phyloP scores from a whole-genome alignment of 169 alveolate genomes.

The Sarcocystis neurona region DNA sequence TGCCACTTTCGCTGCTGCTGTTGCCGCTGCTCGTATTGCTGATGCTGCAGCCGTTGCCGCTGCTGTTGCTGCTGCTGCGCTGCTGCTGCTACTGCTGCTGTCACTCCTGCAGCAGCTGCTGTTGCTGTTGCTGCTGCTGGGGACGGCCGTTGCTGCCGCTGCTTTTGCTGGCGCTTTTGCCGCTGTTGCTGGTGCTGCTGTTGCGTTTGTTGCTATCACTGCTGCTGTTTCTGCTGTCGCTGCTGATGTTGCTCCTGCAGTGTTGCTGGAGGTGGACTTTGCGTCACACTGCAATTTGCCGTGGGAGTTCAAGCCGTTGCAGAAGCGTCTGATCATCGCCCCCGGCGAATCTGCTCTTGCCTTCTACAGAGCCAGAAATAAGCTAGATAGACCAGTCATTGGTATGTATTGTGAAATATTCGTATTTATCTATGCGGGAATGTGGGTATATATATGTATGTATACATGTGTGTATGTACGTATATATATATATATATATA shows the following conservation, averaged over 20 bases:
- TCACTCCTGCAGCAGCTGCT: background rate
- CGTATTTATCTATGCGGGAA: background rate
- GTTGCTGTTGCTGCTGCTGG: background rate
- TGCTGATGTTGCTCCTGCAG: background rate
- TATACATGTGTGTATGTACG: background rate
- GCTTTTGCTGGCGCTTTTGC: background rate
- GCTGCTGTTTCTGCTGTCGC: background rate
- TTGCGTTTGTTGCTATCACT: background rate
- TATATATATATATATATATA: background rate
- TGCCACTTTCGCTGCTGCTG: no score
- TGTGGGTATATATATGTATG: background rate
- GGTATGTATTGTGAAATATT: slow-evolving; percentile 43
- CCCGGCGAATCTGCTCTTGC: slow-evolving; percentile 92
- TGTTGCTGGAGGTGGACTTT: slow-evolving; percentile 38
- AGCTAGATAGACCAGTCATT: slow-evolving; percentile 77
- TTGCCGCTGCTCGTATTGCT: no score
- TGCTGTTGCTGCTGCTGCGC: no score
- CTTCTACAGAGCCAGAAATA: slow-evolving; percentile 84
- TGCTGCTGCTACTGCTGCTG: background rate
- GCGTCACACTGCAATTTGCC: slow-evolving; percentile 72
- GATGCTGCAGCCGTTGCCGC: no score
- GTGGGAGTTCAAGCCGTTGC: slow-evolving; percentile 87
- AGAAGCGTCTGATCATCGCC: slow-evolving; percentile 79
- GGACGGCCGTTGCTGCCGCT: background rate
- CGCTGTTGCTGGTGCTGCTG: background rate